These are phyloP conservation scores for Tuber umbilicatum DNA, from an alignment of 495 filamentous ascomycete genomes.

Conservation along the genomic window DNA sequence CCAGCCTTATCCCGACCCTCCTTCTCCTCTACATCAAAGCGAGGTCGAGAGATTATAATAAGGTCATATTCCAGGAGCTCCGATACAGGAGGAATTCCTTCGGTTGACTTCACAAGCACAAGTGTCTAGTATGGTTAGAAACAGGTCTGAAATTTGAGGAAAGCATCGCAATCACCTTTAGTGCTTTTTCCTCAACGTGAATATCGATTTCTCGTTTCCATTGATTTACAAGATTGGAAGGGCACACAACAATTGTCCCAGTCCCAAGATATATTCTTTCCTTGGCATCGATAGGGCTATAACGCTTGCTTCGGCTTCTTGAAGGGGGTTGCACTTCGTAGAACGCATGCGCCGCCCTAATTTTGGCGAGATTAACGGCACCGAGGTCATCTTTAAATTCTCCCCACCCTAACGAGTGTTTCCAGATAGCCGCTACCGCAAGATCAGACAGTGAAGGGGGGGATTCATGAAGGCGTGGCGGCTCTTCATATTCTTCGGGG, in stretches of 20 bases:
- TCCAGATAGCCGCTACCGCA: slow-evolving; percentile 53
- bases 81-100: slow-evolving; percentile 52
- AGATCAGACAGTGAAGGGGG: slow-evolving; percentile 50
- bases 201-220: slow-evolving; percentile 61
- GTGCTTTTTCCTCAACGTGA: slow-evolving; percentile 55
- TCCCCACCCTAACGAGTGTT: slow-evolving; percentile 64
- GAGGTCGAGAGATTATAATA: slow-evolving; percentile 64
- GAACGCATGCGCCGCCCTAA: slow-evolving; percentile 50
- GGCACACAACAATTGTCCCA: slow-evolving; percentile 64
- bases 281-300: slow-evolving; percentile 12
- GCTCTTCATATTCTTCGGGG: slow-evolving; percentile 54
- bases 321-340: slow-evolving; percentile 53
- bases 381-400: slow-evolving; percentile 35
- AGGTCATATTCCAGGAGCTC: slow-evolving; percentile 67
- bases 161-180: slow-evolving; percentile 49
- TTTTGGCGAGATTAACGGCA: slow-evolving; percentile 50
- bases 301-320: slow-evolving; percentile 43
- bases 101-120: slow-evolving; percentile 49
- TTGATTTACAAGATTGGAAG: slow-evolving; percentile 62
- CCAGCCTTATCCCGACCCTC: slow-evolving; percentile 42
- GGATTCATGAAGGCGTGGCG: slow-evolving; percentile 40
- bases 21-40: slow-evolving; percentile 60
- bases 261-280: slow-evolving; percentile 57
- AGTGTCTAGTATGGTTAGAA: slow-evolving; percentile 39
- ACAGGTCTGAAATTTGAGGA: not conserved